A percentile compares a stretch with the other conserved stretches of the same genome.
These are phyloP conservation scores for carrot (Daucus carota) DNA, from an alignment of 129 eudicot genomes.

Conservation along the genomic window DNA sequence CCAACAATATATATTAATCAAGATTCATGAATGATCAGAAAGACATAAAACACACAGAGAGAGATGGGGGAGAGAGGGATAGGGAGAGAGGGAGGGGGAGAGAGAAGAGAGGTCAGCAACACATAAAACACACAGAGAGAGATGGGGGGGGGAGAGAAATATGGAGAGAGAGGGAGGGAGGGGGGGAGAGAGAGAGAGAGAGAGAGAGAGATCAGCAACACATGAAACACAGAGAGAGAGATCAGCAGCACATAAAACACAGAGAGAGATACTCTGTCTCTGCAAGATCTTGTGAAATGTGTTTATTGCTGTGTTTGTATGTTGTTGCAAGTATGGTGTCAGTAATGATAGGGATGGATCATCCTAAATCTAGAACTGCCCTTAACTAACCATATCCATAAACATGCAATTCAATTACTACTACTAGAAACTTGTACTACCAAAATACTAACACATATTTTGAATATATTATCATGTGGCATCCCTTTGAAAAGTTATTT, in stretches of 20 bases:
- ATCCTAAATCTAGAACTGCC: slow-evolving; percentile 9
- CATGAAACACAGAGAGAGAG: too few relatives aligned
- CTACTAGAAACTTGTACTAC: background rate
- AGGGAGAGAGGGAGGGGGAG: too few relatives aligned
- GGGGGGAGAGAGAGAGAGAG: too few relatives aligned
- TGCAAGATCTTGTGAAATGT: background rate
- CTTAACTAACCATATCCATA: slow-evolving; percentile 9
- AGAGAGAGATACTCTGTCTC: background rate
- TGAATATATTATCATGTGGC: too few relatives aligned
- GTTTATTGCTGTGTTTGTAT: background rate
- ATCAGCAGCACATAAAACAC: too few relatives aligned
- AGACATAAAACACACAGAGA: background rate
- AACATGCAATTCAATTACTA: background rate
- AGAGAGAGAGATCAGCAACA: too few relatives aligned
- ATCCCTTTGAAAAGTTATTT: background rate
- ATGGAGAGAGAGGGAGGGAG: too few relatives aligned
- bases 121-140: too few relatives aligned
- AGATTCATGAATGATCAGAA: background rate
- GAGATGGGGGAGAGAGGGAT: too few relatives aligned
- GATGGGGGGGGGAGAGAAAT: too few relatives aligned
- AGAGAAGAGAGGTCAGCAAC: too few relatives aligned
- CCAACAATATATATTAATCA: background rate
- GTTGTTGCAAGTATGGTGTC: background rate
- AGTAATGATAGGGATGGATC: slow-evolving; percentile 10
- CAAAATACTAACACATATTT: background rate